phyloP scores from a whole-genome alignment of 2,329 filamentous ascomycete species.

The Epichloe gansuensis region DNA sequence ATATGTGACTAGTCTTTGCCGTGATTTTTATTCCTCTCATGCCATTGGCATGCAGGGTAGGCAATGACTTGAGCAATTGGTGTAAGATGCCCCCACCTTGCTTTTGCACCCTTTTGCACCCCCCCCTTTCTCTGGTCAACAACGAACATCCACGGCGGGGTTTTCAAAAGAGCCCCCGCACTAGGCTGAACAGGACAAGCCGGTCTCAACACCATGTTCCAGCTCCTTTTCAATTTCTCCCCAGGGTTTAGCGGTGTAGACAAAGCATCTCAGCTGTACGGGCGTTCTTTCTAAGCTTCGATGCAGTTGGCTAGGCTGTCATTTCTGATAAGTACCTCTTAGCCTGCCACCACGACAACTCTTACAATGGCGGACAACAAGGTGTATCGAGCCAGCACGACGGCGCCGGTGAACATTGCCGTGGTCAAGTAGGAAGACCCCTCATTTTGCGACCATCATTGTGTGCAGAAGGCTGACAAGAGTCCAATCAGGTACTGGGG shows the following conservation, averaged over 20 bases:
- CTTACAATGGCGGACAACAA: conserved; percentile 34
- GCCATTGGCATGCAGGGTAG: neutral
- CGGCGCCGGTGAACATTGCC: conserved; percentile 94
- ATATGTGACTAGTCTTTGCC: neutral
- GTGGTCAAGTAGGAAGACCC: conserved; percentile 67
- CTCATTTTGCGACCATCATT: neutral
- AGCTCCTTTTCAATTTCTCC: neutral
- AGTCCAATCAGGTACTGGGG: conserved; percentile 61
- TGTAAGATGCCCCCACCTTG: too few species aligned
- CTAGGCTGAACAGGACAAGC: neutral
- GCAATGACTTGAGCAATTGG: neutral
- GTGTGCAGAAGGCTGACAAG: neutral
- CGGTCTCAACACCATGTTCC: neutral
- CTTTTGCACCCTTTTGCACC: too few species aligned
- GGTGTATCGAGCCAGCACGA: conserved; percentile 87
- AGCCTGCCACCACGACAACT: neutral
- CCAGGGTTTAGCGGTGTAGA: neutral
- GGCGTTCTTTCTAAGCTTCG: neutral
- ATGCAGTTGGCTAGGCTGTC: neutral
- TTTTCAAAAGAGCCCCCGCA: neutral
- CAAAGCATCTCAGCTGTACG: neutral
- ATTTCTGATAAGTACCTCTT: neutral
- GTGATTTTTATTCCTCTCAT: neutral
- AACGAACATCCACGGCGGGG: neutral
- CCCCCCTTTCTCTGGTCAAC: too few species aligned